Evolutionary conservation across 2,329 filamentous ascomycete genomes (phyloP).

Genomic region (Aspergillus ibericus): DNA sequence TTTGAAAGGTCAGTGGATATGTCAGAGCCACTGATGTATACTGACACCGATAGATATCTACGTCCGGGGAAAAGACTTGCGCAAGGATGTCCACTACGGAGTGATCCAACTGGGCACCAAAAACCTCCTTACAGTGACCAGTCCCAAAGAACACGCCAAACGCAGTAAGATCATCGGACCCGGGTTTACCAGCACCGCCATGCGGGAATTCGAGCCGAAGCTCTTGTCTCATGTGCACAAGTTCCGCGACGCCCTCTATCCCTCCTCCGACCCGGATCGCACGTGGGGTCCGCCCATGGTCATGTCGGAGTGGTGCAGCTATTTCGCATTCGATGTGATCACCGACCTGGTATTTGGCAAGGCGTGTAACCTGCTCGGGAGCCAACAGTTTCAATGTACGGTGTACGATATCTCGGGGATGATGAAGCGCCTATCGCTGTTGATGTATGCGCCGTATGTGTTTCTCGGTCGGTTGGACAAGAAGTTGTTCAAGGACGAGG

Average conservation of each 20-base stretch:
- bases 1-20: not conserved
- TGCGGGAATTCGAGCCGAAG: not conserved
- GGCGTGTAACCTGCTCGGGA: not conserved
- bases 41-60: not conserved
- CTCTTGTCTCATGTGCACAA: not conserved
- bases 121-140: not conserved
- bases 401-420: not conserved
- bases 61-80: not conserved
- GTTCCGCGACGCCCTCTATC: not conserved
- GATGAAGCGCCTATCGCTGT: constrained; percentile 1
- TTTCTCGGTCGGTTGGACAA: constrained; percentile 7
- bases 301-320: constrained; percentile 3
- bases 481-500: constrained; percentile 4
- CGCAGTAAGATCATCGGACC: not conserved
- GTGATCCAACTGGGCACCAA: not conserved
- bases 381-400: not conserved
- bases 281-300: not conserved
- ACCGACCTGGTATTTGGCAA: not conserved
- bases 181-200: not conserved
- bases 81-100: not conserved
- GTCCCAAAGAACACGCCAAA: not conserved
- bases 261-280: not conserved
- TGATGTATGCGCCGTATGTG: constrained; percentile 5
- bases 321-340: constrained; percentile 2
- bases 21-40: not conserved